Percentiles rank a stretch among this genome's conserved stretches.
Conservation (phyloP, 2,329 filamentous ascomycete genomes). For the Polytolypa hystricis region DNA sequence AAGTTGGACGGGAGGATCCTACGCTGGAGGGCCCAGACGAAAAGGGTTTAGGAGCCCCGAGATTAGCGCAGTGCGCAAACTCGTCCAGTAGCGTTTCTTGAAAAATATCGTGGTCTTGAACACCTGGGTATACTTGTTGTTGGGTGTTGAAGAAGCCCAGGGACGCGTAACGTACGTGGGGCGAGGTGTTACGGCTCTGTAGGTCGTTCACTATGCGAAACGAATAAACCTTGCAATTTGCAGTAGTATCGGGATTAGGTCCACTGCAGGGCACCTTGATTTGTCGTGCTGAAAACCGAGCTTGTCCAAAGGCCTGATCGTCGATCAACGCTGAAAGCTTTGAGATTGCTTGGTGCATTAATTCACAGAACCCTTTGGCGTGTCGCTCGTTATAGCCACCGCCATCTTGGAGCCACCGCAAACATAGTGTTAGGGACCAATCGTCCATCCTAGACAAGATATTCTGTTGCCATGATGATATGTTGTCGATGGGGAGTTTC, state of each 20-base stretch:
- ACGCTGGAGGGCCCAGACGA: slow-evolving; percentile 13
- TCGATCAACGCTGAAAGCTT: slow-evolving; percentile 30
- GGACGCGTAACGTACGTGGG: slow-evolving; percentile 49
- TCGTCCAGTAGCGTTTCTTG: slow-evolving; percentile 51
- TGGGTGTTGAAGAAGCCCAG: slow-evolving; percentile 55
- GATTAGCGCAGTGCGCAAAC: slow-evolving; percentile 34
- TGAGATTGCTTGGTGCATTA: slow-evolving; percentile 33
- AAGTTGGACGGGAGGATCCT: slow-evolving; percentile 6
- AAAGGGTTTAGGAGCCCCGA: slow-evolving; percentile 7
- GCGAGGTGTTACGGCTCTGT: slow-evolving; percentile 42
- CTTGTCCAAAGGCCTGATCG: slow-evolving; percentile 32
- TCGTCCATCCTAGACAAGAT: slow-evolving; percentile 38
- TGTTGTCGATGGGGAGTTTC: slow-evolving; percentile 40
- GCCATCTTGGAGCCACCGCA: slow-evolving; percentile 23
- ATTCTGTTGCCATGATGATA: slow-evolving; percentile 46
- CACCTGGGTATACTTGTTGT: slow-evolving; percentile 49
- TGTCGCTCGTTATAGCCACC: slow-evolving; percentile 16
- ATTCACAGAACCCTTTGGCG: slow-evolving; percentile 32
- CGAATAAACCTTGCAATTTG: slow-evolving; percentile 37
- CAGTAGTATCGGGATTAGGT: slow-evolving; percentile 17
- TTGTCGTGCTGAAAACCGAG: slow-evolving; percentile 27
- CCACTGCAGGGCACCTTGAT: slow-evolving; percentile 25
- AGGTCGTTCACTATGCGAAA: slow-evolving; percentile 54
- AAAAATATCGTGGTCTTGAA: slow-evolving; percentile 48
- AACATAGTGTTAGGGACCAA: slow-evolving; percentile 26